Evolutionary conservation across 192 early-diverging fungal genomes (phyloP).

Genomic region (Dissophora globulifera): DNA sequence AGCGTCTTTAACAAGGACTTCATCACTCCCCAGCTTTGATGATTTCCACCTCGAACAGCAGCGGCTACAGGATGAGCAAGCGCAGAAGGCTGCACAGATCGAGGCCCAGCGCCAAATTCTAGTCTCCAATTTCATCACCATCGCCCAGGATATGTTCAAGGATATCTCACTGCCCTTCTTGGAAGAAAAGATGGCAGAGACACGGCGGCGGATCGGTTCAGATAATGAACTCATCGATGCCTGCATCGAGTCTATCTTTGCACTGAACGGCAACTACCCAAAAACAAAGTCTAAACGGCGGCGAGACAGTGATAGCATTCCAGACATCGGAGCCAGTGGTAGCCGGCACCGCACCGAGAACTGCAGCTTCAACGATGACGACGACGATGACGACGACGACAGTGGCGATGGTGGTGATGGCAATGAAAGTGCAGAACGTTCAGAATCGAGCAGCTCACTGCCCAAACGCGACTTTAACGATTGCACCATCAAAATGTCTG

Average conservation of each 20-base stretch:
- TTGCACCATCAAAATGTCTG: constrained; percentile 2
- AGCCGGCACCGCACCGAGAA: too few species aligned
- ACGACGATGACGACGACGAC: background rate
- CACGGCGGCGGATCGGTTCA: background rate
- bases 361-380: too few species aligned
- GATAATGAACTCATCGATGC: constrained; percentile 29
- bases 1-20: too few species aligned
- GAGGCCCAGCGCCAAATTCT: constrained; percentile 10
- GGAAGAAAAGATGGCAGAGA: constrained; percentile 16
- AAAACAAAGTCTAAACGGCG: constrained; percentile 16
- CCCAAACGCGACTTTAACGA: constrained; percentile 35
- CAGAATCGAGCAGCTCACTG: too few species aligned
- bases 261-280: constrained; percentile 23
- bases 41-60: constrained; percentile 33
- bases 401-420: background rate
- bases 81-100: background rate
- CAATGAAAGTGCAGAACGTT: constrained; percentile 1
- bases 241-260: constrained; percentile 28
- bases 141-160: constrained; percentile 37
- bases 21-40: constrained; percentile 14
- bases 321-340: too few species aligned
- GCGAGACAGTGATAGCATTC: too few species aligned
- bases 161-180: constrained; percentile 29
- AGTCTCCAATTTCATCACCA: constrained; percentile 18
- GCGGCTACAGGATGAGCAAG: background rate